Percentiles rank a stretch among this genome's conserved stretches.
Conservation (phyloP, 331 rosid genomes). For the Cydonia oblonga region DNA sequence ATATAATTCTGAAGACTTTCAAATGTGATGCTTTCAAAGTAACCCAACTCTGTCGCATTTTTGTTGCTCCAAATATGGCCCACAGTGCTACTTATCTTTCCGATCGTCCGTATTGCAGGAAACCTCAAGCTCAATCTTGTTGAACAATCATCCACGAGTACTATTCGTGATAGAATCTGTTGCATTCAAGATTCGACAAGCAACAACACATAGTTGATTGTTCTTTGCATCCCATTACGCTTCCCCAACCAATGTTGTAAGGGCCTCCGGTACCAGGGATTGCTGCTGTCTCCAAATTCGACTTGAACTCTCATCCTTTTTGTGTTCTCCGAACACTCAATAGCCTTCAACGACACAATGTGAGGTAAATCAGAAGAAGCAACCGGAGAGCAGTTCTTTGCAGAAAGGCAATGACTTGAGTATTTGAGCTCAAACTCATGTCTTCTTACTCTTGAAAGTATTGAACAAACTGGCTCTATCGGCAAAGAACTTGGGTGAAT, state of each 20-base stretch:
- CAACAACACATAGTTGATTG: constrained; percentile 23
- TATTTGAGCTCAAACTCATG: constrained; percentile 27
- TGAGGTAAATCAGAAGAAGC: constrained; percentile 17
- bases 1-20: neutral
- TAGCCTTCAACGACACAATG: constrained; percentile 17
- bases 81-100: constrained; percentile 10
- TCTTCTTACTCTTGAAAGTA: neutral
- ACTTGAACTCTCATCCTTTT: constrained; percentile 19
- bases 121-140: constrained; percentile 29
- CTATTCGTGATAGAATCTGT: neutral
- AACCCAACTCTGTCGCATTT: constrained; percentile 12
- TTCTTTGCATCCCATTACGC: constrained; percentile 46
- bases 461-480: constrained; percentile 10
- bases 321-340: constrained; percentile 19
- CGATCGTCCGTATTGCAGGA: constrained; percentile 38
- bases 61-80: constrained; percentile 53
- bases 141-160: constrained; percentile 39
- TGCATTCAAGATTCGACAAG: constrained; percentile 27
- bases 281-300: neutral
- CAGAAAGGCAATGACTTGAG: constrained; percentile 5
- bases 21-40: constrained; percentile 31
- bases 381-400: constrained; percentile 24
- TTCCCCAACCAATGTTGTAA: constrained; percentile 40
- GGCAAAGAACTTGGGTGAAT: constrained; percentile 7
- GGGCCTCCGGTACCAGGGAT: neutral